Percentiles rank a stretch among this genome's conserved stretches.
These are phyloP conservation scores for Nakazawaea wyomingensis DNA, from an alignment of 805 yeast genomes.

Conservation along the genomic window DNA sequence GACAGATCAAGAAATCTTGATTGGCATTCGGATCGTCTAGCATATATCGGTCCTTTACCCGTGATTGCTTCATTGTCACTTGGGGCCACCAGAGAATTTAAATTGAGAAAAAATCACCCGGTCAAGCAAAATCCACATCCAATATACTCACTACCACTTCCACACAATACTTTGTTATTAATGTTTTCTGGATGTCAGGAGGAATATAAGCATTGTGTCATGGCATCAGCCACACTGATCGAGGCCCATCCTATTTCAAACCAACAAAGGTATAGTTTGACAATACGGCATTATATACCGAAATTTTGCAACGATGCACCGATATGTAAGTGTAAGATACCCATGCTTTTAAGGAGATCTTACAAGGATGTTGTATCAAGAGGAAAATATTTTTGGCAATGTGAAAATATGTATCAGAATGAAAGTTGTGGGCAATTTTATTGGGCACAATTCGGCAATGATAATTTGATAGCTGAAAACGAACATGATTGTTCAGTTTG, in stretches of 20 bases:
- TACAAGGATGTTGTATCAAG: conserved; percentile 38
- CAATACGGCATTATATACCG: conserved; percentile 53
- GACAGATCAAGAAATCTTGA: conserved; percentile 49
- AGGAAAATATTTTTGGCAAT: conserved; percentile 66
- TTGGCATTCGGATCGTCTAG: conserved; percentile 73
- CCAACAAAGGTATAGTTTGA: conserved; percentile 51
- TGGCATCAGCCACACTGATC: conserved; percentile 35
- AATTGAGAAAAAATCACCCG: conserved; percentile 42
- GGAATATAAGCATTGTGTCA: conserved; percentile 61
- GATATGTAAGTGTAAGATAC: conserved; percentile 33
- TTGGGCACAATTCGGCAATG: conserved; percentile 42
- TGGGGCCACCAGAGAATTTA: conserved; percentile 66
- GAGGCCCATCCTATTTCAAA: conserved; percentile 46
- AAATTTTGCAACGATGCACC: conserved; percentile 33
- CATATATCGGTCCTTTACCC: conserved; percentile 69
- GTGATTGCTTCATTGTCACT: conserved; percentile 61
- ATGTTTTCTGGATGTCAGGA: conserved; percentile 85
- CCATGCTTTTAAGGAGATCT: conserved; percentile 55
- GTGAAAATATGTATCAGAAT: conserved; percentile 41
- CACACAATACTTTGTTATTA: conserved; percentile 63
- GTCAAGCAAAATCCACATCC: conserved; percentile 20
- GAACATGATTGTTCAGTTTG: conserved; percentile 35
- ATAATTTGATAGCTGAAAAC: conserved; percentile 28
- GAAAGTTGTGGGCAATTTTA: conserved; percentile 44
- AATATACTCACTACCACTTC: conserved; percentile 51